phyloP scores from a whole-genome alignment of 2,329 filamentous ascomycete species.

The Alternaria infectoria region DNA sequence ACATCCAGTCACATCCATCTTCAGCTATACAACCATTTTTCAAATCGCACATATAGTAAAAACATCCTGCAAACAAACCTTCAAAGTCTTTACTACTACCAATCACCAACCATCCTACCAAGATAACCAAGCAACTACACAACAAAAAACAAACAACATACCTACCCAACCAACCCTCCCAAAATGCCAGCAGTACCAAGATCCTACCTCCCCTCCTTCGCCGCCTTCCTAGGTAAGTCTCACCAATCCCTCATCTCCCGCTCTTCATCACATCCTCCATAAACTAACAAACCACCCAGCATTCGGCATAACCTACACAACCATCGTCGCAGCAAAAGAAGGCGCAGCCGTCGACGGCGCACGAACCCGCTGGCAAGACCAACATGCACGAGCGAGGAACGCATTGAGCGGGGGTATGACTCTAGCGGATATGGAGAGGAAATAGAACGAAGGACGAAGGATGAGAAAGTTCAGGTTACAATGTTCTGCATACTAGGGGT shows the following conservation, averaged over 20 bases:
- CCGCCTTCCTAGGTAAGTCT: conserved; percentile 40
- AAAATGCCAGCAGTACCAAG: conserved; percentile 42
- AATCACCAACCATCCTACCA: no score
- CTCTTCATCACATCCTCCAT: no score
- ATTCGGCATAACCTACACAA: conserved; percentile 42
- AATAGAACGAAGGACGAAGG: not conserved
- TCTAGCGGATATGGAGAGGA: conserved; percentile 1
- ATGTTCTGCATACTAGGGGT: not conserved
- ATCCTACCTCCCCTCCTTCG: conserved; percentile 42
- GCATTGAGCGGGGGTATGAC: conserved; percentile 21
- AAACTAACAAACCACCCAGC: conserved; percentile 23
- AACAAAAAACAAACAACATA: not conserved
- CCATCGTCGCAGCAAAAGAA: conserved; percentile 40
- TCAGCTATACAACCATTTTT: not conserved
- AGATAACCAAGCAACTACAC: no score
- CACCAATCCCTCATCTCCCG: no score
- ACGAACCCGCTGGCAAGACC: conserved; percentile 42
- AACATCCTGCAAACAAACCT: not conserved
- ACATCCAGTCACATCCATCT: not conserved
- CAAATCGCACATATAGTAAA: not conserved
- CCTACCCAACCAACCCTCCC: not conserved
- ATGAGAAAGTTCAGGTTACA: no score
- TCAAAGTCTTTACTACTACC: no score
- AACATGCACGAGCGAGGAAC: conserved; percentile 29
- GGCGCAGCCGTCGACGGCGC: conserved; percentile 42